Conservation (phyloP, 768 basidiomycete species). For the Termitomyces sp. region DNA sequence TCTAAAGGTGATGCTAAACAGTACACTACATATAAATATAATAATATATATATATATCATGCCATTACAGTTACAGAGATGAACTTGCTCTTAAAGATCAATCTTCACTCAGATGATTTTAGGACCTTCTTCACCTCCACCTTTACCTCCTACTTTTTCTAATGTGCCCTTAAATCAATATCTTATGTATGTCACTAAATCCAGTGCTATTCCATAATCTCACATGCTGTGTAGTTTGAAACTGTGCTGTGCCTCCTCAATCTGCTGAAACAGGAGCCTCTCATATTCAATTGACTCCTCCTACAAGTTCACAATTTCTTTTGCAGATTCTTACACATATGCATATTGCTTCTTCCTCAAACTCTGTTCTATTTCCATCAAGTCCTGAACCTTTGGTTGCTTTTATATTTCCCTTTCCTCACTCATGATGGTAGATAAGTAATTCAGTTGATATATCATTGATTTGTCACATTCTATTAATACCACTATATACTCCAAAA, state of each 20-base stretch:
- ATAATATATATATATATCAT: too few species aligned
- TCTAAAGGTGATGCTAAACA: too few species aligned
- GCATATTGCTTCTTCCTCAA: not conserved
- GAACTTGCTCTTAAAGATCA: too few species aligned
- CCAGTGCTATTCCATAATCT: too few species aligned
- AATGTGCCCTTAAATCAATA: not conserved
- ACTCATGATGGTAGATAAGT: not conserved
- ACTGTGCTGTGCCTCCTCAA: not conserved
- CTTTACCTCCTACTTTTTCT: not conserved
- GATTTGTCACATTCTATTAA: not conserved
- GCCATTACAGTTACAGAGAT: too few species aligned
- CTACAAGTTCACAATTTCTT: not conserved
- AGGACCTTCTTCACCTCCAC: too few species aligned
- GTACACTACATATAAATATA: too few species aligned
- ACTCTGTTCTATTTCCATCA: too few species aligned
- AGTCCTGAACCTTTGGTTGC: not conserved
- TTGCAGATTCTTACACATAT: not conserved
- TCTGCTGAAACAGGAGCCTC: not conserved
- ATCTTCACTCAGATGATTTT: too few species aligned
- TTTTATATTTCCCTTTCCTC: not conserved
- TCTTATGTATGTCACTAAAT: not conserved
- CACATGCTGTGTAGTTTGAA: not conserved
- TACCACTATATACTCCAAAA: not conserved
- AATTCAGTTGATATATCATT: not conserved
- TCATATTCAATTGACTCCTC: not conserved